These are phyloP conservation scores for Leishmania aethiopica DNA, from an alignment of 208 protist genomes.

Conservation along the genomic window DNA sequence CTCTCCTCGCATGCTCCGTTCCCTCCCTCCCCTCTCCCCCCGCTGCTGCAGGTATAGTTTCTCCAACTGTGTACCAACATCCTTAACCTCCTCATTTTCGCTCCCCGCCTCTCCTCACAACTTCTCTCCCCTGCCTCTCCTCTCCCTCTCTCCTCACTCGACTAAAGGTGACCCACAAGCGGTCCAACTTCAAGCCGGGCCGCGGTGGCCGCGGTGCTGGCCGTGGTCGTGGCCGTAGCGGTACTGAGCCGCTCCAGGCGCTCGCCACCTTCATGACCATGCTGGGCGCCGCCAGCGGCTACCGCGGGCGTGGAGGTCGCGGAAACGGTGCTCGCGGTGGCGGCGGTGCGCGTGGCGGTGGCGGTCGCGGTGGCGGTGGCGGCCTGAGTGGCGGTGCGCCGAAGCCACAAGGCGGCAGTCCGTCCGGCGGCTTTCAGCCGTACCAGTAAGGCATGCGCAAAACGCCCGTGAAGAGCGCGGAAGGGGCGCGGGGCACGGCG, in stretches of 20 bases:
- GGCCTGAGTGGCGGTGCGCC: slow-evolving; percentile 1
- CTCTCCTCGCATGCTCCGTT: slow-evolving; percentile 2
- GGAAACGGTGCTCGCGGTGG: slow-evolving; percentile 20
- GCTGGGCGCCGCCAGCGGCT: slow-evolving; percentile 44
- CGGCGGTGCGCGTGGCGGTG: slow-evolving; percentile 33
- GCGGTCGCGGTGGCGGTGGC: slow-evolving; percentile 20
- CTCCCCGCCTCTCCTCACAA: slow-evolving; percentile 1
- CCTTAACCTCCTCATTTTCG: not conserved
- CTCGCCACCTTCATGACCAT: slow-evolving; percentile 76
- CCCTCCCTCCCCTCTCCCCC: not conserved
- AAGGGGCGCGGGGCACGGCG: not conserved
- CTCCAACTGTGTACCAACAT: not conserved
- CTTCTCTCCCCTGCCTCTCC: slow-evolving; percentile 5
- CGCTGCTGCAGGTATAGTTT: not conserved
- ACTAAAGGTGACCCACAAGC: slow-evolving; percentile 73
- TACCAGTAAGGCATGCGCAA: slow-evolving; percentile 34
- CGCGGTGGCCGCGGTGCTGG: slow-evolving; percentile 51
- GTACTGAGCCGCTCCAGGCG: slow-evolving; percentile 57
- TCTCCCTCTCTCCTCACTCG: slow-evolving; percentile 4
- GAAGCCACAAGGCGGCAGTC: slow-evolving; percentile 20
- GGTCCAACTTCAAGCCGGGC: slow-evolving; percentile 63
- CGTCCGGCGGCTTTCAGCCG: slow-evolving; percentile 53
- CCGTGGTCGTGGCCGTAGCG: slow-evolving; percentile 26
- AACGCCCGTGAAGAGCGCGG: not conserved
- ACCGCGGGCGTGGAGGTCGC: slow-evolving; percentile 24